A percentile compares a stretch with the other conserved stretches of the same genome.
Conservation (phyloP, 75 land plant genomes). For the Isoetes taiwanensis region DNA sequence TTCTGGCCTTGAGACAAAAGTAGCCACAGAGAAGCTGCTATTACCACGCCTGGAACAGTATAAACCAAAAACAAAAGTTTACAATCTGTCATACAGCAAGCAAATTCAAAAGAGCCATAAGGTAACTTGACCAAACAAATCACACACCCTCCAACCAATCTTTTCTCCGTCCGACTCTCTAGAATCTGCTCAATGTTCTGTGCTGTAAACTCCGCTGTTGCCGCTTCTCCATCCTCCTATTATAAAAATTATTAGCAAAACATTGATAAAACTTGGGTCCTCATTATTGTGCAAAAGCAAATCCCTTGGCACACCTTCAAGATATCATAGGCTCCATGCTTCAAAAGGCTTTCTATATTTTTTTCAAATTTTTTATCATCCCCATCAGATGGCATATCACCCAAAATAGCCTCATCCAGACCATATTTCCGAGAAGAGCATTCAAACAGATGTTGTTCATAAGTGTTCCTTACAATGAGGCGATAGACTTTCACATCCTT, state of each 20-base stretch:
- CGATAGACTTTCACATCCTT: slow-evolving; percentile 29
- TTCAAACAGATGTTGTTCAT: slow-evolving; percentile 26
- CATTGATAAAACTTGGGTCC: background rate
- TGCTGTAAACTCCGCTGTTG: slow-evolving; percentile 17
- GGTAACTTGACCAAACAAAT: background rate
- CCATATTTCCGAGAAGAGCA: slow-evolving; percentile 29
- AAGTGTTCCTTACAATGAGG: slow-evolving; percentile 23
- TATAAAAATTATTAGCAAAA: background rate
- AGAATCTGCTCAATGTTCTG: slow-evolving; percentile 23
- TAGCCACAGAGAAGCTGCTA: slow-evolving; percentile 26
- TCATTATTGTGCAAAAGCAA: background rate
- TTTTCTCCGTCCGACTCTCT: slow-evolving; percentile 22
- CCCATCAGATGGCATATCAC: slow-evolving; percentile 11
- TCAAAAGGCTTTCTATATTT: slow-evolving; percentile 22
- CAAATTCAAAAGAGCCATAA: background rate
- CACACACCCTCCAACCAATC: slow-evolving; percentile 20
- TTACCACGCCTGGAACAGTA: slow-evolving; percentile 16
- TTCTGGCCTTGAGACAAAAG: slow-evolving; percentile 19
- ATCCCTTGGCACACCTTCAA: slow-evolving; percentile 14
- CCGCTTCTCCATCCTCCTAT: slow-evolving; percentile 25
- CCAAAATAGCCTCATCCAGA: slow-evolving; percentile 27
- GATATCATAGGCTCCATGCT: slow-evolving; percentile 25
- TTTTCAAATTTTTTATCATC: slow-evolving; percentile 9
- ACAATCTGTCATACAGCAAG: background rate
- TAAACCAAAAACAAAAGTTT: background rate